Percentiles rank a stretch among this genome's conserved stretches.
These are phyloP conservation scores for Pugionium cornutum DNA, from an alignment of 345 rosid genomes.

Conservation along the genomic window DNA sequence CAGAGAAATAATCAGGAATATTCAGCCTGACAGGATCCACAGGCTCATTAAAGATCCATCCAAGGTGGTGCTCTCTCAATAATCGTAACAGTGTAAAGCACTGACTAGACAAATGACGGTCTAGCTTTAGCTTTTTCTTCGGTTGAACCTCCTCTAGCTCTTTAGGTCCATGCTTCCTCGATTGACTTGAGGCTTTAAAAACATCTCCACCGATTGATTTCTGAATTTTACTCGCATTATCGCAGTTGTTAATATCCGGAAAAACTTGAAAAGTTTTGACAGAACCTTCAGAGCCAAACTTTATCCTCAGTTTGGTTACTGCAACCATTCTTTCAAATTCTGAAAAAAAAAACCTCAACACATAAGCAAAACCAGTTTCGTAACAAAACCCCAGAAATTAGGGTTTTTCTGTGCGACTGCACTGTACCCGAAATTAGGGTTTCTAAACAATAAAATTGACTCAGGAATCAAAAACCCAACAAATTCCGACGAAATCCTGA, in stretches of 20 bases:
- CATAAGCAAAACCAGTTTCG: background rate
- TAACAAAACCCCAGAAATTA: conserved; percentile 6
- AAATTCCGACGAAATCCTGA: too few species aligned
- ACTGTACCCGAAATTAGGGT: conserved; percentile 9
- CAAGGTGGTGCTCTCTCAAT: conserved; percentile 47
- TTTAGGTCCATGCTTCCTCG: conserved; percentile 48
- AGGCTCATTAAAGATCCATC: conserved; percentile 63
- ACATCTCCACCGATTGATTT: conserved; percentile 20
- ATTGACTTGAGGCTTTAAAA: conserved; percentile 16
- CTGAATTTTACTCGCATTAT: conserved; percentile 29
- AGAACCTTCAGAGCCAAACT: conserved; percentile 48
- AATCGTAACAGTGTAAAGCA: conserved; percentile 53
- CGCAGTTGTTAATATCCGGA: conserved; percentile 29
- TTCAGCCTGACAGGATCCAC: conserved; percentile 69
- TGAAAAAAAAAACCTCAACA: conserved; percentile 7
- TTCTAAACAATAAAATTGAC: too few species aligned
- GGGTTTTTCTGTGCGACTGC: background rate
- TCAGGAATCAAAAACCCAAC: too few species aligned
- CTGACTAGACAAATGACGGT: conserved; percentile 49
- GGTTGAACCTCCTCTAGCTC: conserved; percentile 40
- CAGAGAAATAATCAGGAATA: conserved; percentile 82
- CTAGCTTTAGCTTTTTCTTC: conserved; percentile 60
- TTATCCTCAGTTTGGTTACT: conserved; percentile 57
- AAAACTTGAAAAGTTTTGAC: conserved; percentile 13
- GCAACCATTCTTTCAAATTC: conserved; percentile 27